These are phyloP conservation scores for Priceomyces melissophilus DNA, from an alignment of 805 yeast species.

Conservation along the genomic window DNA sequence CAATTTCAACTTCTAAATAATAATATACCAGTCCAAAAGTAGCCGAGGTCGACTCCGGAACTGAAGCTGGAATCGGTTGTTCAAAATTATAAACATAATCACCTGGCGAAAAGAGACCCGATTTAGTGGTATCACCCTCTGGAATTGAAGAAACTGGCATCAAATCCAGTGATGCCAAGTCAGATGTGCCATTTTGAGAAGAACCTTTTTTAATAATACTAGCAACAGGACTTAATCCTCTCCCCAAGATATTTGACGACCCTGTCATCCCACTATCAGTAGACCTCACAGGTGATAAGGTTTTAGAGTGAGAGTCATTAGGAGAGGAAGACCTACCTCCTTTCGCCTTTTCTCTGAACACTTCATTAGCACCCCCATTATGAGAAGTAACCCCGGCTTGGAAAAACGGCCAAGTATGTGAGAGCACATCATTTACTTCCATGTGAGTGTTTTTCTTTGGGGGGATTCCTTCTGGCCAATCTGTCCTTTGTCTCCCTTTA, in stretches of 20 bases:
- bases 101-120: conserved; percentile 65
- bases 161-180: conserved; percentile 23
- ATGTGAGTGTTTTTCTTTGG: conserved; percentile 68
- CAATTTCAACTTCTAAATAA: conserved; percentile 62
- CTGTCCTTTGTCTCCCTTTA: conserved; percentile 71
- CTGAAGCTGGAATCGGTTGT: conserved; percentile 74
- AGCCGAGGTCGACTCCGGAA: conserved; percentile 76
- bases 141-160: conserved; percentile 18
- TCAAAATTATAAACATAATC: conserved; percentile 93
- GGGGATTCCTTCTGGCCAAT: conserved; percentile 98
- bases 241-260: conserved; percentile 20
- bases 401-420: conserved; percentile 92
- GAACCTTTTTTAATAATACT: conserved; percentile 24
- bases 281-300: conserved; percentile 10
- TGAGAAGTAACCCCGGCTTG: conserved; percentile 13
- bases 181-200: conserved; percentile 17
- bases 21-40: conserved; percentile 82
- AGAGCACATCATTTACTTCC: conserved; percentile 64
- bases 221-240: conserved; percentile 24
- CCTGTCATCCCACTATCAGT: conserved; percentile 1
- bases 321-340: conserved; percentile 11
- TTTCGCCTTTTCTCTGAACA: conserved; percentile 29
- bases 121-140: conserved; percentile 18
- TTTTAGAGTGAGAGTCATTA: conserved; percentile 22
- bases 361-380: conserved; percentile 46